A percentile compares a stretch with the other conserved stretches of the same genome.
Evolutionary conservation across 306 rosid species (phyloP).

Genomic region (Mucuna pruriens): DNA sequence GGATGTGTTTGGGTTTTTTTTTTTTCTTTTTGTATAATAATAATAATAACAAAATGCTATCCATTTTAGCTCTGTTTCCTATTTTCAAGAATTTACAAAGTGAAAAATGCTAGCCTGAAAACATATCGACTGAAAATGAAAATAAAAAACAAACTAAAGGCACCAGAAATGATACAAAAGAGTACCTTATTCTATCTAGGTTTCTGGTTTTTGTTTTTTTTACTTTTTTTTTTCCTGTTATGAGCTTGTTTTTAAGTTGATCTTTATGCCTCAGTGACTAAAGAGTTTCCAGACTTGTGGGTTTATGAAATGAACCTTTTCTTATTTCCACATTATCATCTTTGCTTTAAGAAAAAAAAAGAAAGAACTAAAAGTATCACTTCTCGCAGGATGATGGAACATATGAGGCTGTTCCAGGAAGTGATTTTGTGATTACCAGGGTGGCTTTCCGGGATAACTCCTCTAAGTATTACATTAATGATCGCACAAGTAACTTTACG

Average conservation of each 20-base stretch:
- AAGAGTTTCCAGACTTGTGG: neutral
- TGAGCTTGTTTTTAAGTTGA: conserved; percentile 1
- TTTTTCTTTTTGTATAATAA: neutral
- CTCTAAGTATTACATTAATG: conserved; percentile 85
- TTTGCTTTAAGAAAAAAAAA: neutral
- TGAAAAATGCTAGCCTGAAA: neutral
- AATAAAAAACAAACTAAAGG: neutral
- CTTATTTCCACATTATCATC: neutral
- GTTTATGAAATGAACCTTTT: neutral
- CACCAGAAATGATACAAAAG: neutral
- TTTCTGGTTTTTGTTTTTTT: neutral
- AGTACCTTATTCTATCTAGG: neutral
- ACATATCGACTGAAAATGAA: neutral
- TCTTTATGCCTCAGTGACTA: neutral
- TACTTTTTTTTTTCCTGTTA: neutral
- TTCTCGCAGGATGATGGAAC: conserved; percentile 72
- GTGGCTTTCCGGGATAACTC: conserved; percentile 93
- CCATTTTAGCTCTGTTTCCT: neutral
- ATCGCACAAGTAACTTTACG: conserved; percentile 84
- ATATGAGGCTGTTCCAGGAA: conserved; percentile 79
- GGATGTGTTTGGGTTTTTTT: neutral
- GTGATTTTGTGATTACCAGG: conserved; percentile 84
- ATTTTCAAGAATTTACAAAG: neutral
- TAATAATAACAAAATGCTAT: neutral
- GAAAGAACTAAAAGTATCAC: neutral